Percentiles rank a stretch among this genome's conserved stretches.
These are phyloP conservation scores for Ceratobasidium sp. DNA, from an alignment of 1,284 basidiomycete genomes.

Conservation along the genomic window DNA sequence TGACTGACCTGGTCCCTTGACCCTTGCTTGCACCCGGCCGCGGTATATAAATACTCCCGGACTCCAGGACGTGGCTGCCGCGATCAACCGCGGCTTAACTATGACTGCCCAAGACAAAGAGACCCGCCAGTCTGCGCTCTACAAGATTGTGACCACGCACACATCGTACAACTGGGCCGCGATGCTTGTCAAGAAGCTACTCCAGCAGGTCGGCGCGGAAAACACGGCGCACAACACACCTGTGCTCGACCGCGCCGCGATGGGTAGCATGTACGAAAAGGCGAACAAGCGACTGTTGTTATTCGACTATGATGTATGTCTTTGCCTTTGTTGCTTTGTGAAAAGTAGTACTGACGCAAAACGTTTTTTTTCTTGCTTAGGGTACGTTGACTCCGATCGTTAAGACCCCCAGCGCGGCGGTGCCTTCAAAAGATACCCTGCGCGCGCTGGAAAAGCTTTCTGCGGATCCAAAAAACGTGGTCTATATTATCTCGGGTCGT, in stretches of 20 bases:
- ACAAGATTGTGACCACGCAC: conserved; percentile 90
- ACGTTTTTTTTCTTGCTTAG: conserved; percentile 53
- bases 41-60: conserved; percentile 5
- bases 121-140: conserved; percentile 75
- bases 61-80: conserved; percentile 84
- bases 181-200: conserved; percentile 85
- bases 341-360: conserved; percentile 26
- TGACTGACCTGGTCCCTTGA: conserved; percentile 28
- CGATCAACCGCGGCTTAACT: conserved; percentile 86
- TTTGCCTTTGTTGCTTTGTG: conserved; percentile 33
- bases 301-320: conserved; percentile 92
- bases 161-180: conserved; percentile 97
- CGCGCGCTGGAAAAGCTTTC: conserved; percentile 75
- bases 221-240: conserved; percentile 89
- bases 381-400: conserved; percentile 98
- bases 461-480: conserved; percentile 84
- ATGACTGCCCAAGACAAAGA: conserved; percentile 84
- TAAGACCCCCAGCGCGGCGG: conserved; percentile 87
- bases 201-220: conserved; percentile 80
- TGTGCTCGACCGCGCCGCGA: conserved; percentile 70
- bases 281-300: conserved; percentile 88
- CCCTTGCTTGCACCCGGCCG: neutral
- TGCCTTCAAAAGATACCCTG: conserved; percentile 79
- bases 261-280: conserved; percentile 70
- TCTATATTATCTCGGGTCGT: conserved; percentile 98